These are phyloP conservation scores for Phytophthora pluvialis DNA, from an alignment of 352 stramenopile species.

Conservation along the genomic window DNA sequence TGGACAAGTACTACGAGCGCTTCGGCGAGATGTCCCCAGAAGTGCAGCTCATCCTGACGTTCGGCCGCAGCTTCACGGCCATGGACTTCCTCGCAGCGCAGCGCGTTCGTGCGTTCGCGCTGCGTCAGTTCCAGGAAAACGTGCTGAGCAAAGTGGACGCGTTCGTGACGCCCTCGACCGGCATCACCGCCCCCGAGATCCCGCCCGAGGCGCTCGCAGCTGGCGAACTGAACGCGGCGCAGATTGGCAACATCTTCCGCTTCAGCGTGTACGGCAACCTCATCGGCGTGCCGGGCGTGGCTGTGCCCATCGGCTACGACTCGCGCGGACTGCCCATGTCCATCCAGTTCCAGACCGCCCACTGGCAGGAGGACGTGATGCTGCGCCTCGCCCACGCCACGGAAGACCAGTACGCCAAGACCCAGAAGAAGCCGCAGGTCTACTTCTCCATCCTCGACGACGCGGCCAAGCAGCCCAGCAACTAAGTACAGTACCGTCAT, in stretches of 20 bases:
- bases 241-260: slow-evolving; percentile 73
- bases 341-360: slow-evolving; percentile 76
- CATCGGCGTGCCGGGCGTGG: slow-evolving; percentile 81
- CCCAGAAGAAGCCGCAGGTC: slow-evolving; percentile 59
- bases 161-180: slow-evolving; percentile 89
- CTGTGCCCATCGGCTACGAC: slow-evolving; percentile 80
- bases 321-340: slow-evolving; percentile 68
- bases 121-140: slow-evolving; percentile 73
- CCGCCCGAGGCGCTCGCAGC: slow-evolving; percentile 44
- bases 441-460: slow-evolving; percentile 75
- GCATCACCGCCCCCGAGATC: slow-evolving; percentile 79
- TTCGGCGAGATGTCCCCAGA: slow-evolving; percentile 71
- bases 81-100: slow-evolving; percentile 88
- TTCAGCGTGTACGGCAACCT: slow-evolving; percentile 90
- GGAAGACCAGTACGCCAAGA: slow-evolving; percentile 46
- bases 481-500: slow-evolving; percentile 6
- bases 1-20: slow-evolving; percentile 71
- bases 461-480: slow-evolving; percentile 32
- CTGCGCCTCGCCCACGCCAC: slow-evolving; percentile 68
- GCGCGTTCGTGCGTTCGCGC: slow-evolving; percentile 81
- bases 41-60: slow-evolving; percentile 71
- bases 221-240: slow-evolving; percentile 64
- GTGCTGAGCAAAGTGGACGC: slow-evolving; percentile 89
- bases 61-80: slow-evolving; percentile 70
- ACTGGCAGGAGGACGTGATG: slow-evolving; percentile 82